phyloP scores from a whole-genome alignment of 2,329 filamentous ascomycete species.

The Colletotrichum sp. region DNA sequence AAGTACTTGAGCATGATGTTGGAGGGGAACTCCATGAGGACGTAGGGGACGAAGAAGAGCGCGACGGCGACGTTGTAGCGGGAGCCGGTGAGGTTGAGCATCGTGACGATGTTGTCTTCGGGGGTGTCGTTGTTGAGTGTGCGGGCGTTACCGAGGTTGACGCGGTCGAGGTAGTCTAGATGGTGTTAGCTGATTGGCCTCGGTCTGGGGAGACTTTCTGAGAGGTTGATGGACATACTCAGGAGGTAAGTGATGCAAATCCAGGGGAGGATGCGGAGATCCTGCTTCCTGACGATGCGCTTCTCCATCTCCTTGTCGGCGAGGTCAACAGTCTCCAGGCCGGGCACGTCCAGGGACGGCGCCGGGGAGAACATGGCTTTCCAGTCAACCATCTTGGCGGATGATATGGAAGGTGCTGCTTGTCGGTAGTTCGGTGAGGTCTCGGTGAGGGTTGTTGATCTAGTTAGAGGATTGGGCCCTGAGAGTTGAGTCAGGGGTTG shows the following conservation, averaged over 20 bases:
- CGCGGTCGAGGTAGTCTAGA: constrained; percentile 32
- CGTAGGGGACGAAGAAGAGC: constrained; percentile 34
- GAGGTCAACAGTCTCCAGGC: constrained; percentile 37
- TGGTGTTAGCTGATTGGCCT: not conserved
- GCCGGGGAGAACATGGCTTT: constrained; percentile 16
- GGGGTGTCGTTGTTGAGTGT: constrained; percentile 38
- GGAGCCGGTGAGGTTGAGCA: constrained; percentile 34
- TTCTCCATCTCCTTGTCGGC: constrained; percentile 38
- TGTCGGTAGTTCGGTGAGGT: not conserved
- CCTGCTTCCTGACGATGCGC: constrained; percentile 36
- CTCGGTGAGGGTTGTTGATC: not conserved
- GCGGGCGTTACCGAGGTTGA: constrained; percentile 37
- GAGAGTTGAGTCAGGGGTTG: not conserved
- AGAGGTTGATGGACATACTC: constrained; percentile 22
- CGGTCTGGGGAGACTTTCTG: not conserved
- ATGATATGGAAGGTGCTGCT: not conserved
- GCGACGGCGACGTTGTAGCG: constrained; percentile 35
- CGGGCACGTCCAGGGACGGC: constrained; percentile 37
- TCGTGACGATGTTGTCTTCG: constrained; percentile 34
- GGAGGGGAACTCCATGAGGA: constrained; percentile 35
- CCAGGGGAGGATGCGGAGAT: constrained; percentile 36
- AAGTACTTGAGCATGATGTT: constrained; percentile 40
- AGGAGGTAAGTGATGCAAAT: constrained; percentile 33
- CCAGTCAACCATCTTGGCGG: constrained; percentile 21
- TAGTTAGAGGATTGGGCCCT: not conserved